Conservation (phyloP, 371 early-diverging fungal genomes). For the Mucor indicus region DNA sequence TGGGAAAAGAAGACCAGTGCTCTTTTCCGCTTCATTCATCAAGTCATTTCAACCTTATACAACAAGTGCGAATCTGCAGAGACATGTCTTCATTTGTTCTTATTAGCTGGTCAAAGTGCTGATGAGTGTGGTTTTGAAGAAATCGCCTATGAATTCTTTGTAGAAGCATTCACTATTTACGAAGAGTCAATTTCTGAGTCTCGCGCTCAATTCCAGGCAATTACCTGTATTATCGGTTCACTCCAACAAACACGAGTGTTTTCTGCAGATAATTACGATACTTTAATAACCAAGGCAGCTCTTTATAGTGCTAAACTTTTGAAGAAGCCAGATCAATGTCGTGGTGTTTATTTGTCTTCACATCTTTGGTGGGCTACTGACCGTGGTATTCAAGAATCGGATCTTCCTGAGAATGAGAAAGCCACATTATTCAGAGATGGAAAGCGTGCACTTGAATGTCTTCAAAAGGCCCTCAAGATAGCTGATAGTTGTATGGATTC, state of each 20-base stretch:
- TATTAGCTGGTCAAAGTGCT: slow-evolving; percentile 81
- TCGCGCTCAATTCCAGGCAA: slow-evolving; percentile 81
- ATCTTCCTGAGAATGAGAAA: slow-evolving; percentile 24
- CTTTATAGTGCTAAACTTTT: slow-evolving; percentile 84
- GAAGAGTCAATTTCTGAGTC: slow-evolving; percentile 91
- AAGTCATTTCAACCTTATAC: slow-evolving; percentile 66
- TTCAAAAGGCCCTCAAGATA: slow-evolving; percentile 90
- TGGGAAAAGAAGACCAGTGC: slow-evolving; percentile 64
- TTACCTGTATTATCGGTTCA: slow-evolving; percentile 79
- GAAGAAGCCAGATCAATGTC: slow-evolving; percentile 91
- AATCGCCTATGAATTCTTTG: slow-evolving; percentile 88
- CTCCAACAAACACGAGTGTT: slow-evolving; percentile 57
- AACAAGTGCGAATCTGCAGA: slow-evolving; percentile 69
- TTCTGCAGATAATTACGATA: slow-evolving; percentile 81
- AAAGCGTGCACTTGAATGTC: slow-evolving; percentile 78
- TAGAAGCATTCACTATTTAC: slow-evolving; percentile 91
- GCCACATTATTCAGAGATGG: slow-evolving; percentile 54
- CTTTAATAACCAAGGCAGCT: slow-evolving; percentile 83
- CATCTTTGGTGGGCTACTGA: slow-evolving; percentile 88
- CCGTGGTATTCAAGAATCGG: slow-evolving; percentile 28
- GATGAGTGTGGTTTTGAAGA: slow-evolving; percentile 84
- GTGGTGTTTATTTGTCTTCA: slow-evolving; percentile 75
- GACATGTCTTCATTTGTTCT: slow-evolving; percentile 70
- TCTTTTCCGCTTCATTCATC: slow-evolving; percentile 75
- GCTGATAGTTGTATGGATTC: slow-evolving; percentile 93